Percentiles rank a stretch among this genome's conserved stretches.
Conservation (phyloP, 441 rosid species). For the Populus tomentosa region DNA sequence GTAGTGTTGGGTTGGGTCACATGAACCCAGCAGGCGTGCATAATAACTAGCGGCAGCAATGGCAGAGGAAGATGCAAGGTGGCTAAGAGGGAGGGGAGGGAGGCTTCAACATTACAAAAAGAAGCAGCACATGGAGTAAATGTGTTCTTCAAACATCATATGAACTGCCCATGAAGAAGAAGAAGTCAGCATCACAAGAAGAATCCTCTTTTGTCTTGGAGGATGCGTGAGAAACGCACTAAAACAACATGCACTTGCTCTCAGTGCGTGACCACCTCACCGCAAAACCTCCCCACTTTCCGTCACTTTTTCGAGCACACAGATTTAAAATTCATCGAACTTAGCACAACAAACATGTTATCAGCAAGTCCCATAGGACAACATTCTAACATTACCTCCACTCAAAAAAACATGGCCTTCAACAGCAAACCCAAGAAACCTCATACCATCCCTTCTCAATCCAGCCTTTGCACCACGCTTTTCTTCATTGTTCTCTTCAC, state of each 20-base stretch:
- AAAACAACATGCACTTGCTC: constrained; percentile 10
- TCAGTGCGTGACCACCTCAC: constrained; percentile 26
- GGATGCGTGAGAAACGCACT: constrained; percentile 55
- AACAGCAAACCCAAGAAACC: constrained; percentile 52
- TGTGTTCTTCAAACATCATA: not conserved
- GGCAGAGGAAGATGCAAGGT: no score
- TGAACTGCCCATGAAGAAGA: not conserved
- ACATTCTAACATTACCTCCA: not conserved
- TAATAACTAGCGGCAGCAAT: no score
- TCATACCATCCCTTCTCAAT: constrained; percentile 21
- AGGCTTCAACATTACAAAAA: no score
- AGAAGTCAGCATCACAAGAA: not conserved
- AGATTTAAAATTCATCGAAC: not conserved
- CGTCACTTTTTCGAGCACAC: constrained; percentile 10
- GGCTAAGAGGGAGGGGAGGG: no score
- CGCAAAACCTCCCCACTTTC: constrained; percentile 22
- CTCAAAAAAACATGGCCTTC: constrained; percentile 40
- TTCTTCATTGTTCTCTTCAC: constrained; percentile 79
- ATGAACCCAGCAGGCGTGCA: not conserved
- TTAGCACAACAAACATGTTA: not conserved
- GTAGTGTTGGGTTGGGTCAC: not conserved
- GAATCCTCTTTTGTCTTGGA: not conserved
- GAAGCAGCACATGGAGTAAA: not conserved
- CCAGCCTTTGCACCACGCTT: constrained; percentile 51
- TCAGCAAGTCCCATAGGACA: no score